Base-by-base conservation (phyloP, 352 stramenopile species). In the Halophytophthora polymorphica region DNA sequence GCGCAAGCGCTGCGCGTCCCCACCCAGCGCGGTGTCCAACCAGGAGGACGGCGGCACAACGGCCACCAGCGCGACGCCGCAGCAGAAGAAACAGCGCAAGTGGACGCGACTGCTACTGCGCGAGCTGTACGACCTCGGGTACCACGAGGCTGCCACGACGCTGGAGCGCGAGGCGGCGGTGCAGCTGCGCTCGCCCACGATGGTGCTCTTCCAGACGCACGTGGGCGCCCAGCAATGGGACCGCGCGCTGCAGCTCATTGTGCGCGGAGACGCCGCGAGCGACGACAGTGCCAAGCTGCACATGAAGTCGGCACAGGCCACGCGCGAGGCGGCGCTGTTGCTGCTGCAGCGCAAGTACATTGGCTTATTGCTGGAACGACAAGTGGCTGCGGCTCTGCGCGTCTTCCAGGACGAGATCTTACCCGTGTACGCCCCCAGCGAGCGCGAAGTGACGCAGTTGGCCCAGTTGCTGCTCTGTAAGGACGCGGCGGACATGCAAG, bases 371-470 rank as follows among this genome's bases (percentile, higher is more conserved):
- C 28, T 82, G 11, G 25, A 57, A 2, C 53, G 67, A 7, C 59
- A 88, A 48, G 36, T 88, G 5, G 40, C 36, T 2, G 45, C 44
- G 17, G 81, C 81, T 5, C 60, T 88, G 1, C 25, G 46, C 14
- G 88, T 75, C 19, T 88, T 90, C 45, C 81, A 87, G 41, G 48
- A 79, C n/a, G 64, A 89, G 60, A 89, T 93, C 28, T 19, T 84
- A 3, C 64, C 77, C 1, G n/a, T 64, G 8, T 78, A 61, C 42
- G 48, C 53, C 1, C 51, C 83, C 50, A 79, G 46, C 4, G 71
- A 89, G 40, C 35, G 61, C 1, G 68, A 93, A 42, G 70, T 70
- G 22, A 64, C 64, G 47, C 65, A 85, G 18, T 43, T 93, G 6
- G 79, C 71, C 0, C 42, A 77, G 14, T 50, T 93, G 19, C 48